A percentile compares a stretch with the other conserved stretches of the same genome.
These are phyloP conservation scores for Athelia psychrophila DNA, from an alignment of 1,284 basidiomycete species.

Conservation along the genomic window DNA sequence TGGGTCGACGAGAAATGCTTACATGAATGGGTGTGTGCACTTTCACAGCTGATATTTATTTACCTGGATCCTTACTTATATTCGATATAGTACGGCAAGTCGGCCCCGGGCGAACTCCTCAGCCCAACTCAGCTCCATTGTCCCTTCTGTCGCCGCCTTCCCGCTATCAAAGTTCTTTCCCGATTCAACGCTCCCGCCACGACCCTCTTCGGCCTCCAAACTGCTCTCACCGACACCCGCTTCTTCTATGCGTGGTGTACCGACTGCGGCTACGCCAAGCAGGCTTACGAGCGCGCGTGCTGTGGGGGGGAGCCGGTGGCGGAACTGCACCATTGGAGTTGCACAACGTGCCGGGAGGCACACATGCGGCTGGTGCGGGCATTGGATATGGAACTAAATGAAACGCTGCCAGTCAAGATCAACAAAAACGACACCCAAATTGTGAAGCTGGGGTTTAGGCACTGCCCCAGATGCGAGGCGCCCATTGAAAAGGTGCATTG, in stretches of 20 bases:
- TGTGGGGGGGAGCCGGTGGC: slow-evolving; percentile 12
- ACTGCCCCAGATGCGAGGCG: not conserved
- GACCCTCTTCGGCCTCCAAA: slow-evolving; percentile 15
- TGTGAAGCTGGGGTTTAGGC: too few relatives aligned
- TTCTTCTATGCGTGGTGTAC: slow-evolving; percentile 23
- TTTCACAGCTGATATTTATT: not conserved
- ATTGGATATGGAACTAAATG: too few relatives aligned
- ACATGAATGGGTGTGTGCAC: slow-evolving; percentile 18
- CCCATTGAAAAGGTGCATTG: not conserved
- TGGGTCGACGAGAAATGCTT: slow-evolving; percentile 18
- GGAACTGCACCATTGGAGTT: slow-evolving; percentile 9
- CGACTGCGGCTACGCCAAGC: slow-evolving; percentile 18
- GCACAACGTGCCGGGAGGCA: slow-evolving; percentile 10
- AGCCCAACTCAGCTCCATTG: slow-evolving; percentile 21
- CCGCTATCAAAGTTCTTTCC: slow-evolving; percentile 17
- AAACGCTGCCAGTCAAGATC: too few relatives aligned
- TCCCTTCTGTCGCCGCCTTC: slow-evolving; percentile 22
- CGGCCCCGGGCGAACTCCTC: slow-evolving; percentile 19
- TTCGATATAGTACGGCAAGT: slow-evolving; percentile 18
- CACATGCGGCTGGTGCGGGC: not conserved
- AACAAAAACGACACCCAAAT: too few relatives aligned
- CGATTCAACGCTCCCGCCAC: slow-evolving; percentile 16
- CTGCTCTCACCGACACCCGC: slow-evolving; percentile 17
- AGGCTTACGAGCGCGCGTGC: slow-evolving; percentile 15
- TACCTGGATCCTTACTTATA: not conserved